These are phyloP conservation scores for Xylaria sp. DNA, from an alignment of 2,329 filamentous ascomycete species.

Conservation along the genomic window DNA sequence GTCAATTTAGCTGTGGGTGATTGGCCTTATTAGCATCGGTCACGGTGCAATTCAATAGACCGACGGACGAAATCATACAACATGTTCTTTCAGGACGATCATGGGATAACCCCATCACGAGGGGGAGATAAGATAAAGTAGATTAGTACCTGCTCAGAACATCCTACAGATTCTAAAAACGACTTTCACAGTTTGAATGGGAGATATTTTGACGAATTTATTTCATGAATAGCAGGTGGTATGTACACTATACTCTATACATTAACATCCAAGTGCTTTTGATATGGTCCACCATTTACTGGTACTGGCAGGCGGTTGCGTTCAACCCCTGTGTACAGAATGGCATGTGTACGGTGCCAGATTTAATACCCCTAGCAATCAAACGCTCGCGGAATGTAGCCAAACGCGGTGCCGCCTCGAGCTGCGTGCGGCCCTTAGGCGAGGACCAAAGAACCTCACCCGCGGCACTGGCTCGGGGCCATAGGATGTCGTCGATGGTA, in stretches of 20 bases:
- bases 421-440: conserved; percentile 76
- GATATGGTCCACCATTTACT: conserved; percentile 17
- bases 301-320: conserved; percentile 57
- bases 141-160: not conserved
- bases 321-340: conserved; percentile 73
- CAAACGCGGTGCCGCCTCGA: conserved; percentile 74
- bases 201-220: not conserved
- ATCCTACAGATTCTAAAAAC: not conserved
- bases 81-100: not conserved
- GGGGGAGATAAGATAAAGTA: not conserved
- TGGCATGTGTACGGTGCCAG: conserved; percentile 74
- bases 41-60: not conserved
- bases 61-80: conserved; percentile 6
- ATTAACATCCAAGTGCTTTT: not conserved
- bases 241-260: conserved; percentile 12
- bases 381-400: conserved; percentile 81
- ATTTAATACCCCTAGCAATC: conserved; percentile 72
- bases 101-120: not conserved
- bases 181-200: not conserved
- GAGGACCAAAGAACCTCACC: conserved; percentile 83
- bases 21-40: not conserved
- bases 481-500: conserved; percentile 80
- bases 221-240: not conserved
- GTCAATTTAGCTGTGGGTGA: not conserved
- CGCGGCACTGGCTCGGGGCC: conserved; percentile 79